Evolutionary conservation across 148 eudicot genomes (phyloP), one percentile per base, ranked within the genome.

Genomic region (Agrostemma githago): DNA sequence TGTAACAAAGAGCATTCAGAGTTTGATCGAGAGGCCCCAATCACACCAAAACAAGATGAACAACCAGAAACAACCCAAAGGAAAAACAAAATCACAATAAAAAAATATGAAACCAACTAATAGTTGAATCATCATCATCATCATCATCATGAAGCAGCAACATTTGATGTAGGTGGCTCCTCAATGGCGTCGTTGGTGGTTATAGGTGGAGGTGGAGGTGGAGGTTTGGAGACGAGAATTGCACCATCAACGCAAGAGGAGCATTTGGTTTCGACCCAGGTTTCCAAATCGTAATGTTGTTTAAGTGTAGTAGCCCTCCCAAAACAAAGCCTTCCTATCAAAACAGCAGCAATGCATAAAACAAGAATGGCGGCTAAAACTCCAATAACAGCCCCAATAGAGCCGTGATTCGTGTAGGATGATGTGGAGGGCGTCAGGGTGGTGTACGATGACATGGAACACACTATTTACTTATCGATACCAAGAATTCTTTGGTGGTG

Each of bases 361-460:
- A 87, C 66, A 0, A 76, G 15, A n/a, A 87, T 77, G 37, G 79
- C 78, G 5, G 85, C 83, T 38, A 87, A 75, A 2, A 81, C 90
- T 4, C 83, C 90, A n/a, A 87, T 83, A 8, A 87, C 88, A 14
- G 90, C 83, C 4, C 88, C 90, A 0, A 85, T 62, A 26, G 89
- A 86, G n/a, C 81, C 87, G 44, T 79, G 83, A 17, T 70, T 76
- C 40, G 81, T 48, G 54, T 62, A 64, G 5, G 70, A 17, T 14
- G 54, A 10, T 26, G 58, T 57, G 37, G 57, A 66, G 10, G 77
- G 70, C 1, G 77, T 70, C 8, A 51, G 70, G 8, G 39, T 11
- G 56, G 53, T 66, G 16, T 19, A 41, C 65, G 60, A 39, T 66
- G 77, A 74, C 77, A 74, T 74, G 8, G 42, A 5, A 8, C 40